These are phyloP conservation scores for Suillus fuscotomentosus DNA, from an alignment of 768 basidiomycete species.

Conservation along the genomic window DNA sequence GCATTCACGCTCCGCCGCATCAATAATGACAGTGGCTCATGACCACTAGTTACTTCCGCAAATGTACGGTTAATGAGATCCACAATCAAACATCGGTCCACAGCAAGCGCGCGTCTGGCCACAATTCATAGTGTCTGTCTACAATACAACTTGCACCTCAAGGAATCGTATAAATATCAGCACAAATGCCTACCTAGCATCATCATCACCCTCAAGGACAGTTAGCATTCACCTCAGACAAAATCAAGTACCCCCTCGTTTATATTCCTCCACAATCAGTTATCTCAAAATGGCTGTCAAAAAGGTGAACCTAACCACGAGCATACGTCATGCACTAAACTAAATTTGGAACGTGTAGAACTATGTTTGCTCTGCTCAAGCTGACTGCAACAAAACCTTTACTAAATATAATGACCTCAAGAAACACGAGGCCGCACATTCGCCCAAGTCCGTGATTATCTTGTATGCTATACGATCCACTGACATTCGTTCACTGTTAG, in stretches of 20 bases:
- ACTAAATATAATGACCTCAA: conserved; percentile 16
- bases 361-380: conserved; percentile 10
- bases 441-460: conserved; percentile 6
- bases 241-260: too few relatives aligned
- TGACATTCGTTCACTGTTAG: conserved; percentile 13
- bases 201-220: not conserved
- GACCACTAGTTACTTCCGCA: not conserved
- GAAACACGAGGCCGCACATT: conserved; percentile 20
- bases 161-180: not conserved
- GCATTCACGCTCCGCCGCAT: too few relatives aligned
- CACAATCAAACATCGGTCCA: not conserved
- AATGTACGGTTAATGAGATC: not conserved
- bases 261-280: not conserved
- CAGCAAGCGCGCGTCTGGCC: not conserved
- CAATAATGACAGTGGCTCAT: not conserved
- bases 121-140: not conserved
- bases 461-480: not conserved
- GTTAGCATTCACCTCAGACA: not conserved
- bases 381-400: conserved; percentile 15
- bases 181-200: not conserved
- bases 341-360: conserved; percentile 8
- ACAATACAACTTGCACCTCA: not conserved
- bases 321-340: not conserved
- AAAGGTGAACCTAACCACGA: not conserved
- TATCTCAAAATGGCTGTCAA: not conserved